phyloP scores from a whole-genome alignment of 768 basidiomycete genomes.

The Tylopilus plumbeoviolaceoides region DNA sequence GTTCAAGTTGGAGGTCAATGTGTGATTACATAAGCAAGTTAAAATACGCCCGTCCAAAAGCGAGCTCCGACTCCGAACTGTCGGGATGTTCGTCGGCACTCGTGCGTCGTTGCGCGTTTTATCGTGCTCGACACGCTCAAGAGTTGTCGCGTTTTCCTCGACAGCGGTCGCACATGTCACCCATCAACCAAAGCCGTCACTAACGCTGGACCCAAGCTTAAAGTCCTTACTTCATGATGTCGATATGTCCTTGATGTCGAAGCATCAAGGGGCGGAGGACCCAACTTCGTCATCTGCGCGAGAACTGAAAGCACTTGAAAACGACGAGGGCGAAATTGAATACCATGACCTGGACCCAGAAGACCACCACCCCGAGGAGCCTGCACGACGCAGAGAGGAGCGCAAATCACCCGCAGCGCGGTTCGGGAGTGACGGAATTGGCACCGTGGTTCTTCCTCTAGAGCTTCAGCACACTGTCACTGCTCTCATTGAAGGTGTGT shows the following conservation, averaged over 20 bases:
- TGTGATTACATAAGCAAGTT: slow-evolving; percentile 20
- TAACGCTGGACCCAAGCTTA: slow-evolving; percentile 65
- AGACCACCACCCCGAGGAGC: slow-evolving; percentile 27
- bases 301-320: slow-evolving; percentile 54
- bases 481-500: slow-evolving; percentile 60
- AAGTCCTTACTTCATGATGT: slow-evolving; percentile 60
- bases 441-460: slow-evolving; percentile 65
- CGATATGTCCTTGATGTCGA: slow-evolving; percentile 54
- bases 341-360: slow-evolving; percentile 34
- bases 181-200: slow-evolving; percentile 50
- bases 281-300: slow-evolving; percentile 28
- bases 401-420: slow-evolving; percentile 78
- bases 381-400: slow-evolving; percentile 29
- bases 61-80: neutral
- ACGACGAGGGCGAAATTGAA: slow-evolving; percentile 30
- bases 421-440: slow-evolving; percentile 72
- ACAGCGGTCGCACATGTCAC: slow-evolving; percentile 25
- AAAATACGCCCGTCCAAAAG: neutral
- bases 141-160: slow-evolving; percentile 28
- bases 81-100: slow-evolving; percentile 22
- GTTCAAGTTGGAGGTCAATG: neutral
- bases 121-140: slow-evolving; percentile 22
- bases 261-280: slow-evolving; percentile 30
- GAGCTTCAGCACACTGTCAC: slow-evolving; percentile 69
- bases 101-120: slow-evolving; percentile 25